These are phyloP conservation scores for Boletus rubropictus DNA, from an alignment of 768 basidiomycete species.

Conservation along the genomic window DNA sequence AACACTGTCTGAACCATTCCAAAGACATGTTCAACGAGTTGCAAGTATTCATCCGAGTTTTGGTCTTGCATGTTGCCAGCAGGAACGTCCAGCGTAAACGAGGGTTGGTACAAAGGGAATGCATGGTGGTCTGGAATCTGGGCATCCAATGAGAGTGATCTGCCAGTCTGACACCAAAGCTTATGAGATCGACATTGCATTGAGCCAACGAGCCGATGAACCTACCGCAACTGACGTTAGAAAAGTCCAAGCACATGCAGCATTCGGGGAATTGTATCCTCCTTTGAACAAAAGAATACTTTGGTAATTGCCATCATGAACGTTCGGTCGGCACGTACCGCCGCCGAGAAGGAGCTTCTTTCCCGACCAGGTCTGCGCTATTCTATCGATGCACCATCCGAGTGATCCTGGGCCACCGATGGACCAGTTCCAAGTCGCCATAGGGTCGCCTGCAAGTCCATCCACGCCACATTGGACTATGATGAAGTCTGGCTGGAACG, in stretches of 20 bases:
- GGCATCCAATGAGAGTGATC: slow-evolving; percentile 50
- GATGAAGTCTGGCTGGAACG: slow-evolving; percentile 71
- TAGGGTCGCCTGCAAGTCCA: slow-evolving; percentile 79
- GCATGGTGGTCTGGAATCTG: slow-evolving; percentile 71
- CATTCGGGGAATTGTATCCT: slow-evolving; percentile 80
- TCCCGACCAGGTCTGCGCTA: slow-evolving; percentile 51
- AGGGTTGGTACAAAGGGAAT: slow-evolving; percentile 72
- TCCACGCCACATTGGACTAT: slow-evolving; percentile 87
- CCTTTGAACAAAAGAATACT: slow-evolving; percentile 37
- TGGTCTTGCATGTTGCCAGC: slow-evolving; percentile 68
- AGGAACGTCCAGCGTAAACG: slow-evolving; percentile 74
- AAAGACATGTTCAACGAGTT: slow-evolving; percentile 39
- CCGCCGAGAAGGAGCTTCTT: slow-evolving; percentile 73
- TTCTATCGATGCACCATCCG: slow-evolving; percentile 57
- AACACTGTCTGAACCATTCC: slow-evolving; percentile 26
- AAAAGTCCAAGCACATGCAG: slow-evolving; percentile 82
- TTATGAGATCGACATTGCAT: not conserved
- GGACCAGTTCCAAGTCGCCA: slow-evolving; percentile 67
- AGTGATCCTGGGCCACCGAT: slow-evolving; percentile 56
- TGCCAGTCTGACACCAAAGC: slow-evolving; percentile 40
- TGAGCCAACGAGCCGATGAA: slow-evolving; percentile 4
- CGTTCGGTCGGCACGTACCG: slow-evolving; percentile 36
- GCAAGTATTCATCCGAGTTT: slow-evolving; percentile 58
- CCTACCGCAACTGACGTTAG: slow-evolving; percentile 72
- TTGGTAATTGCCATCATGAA: not conserved